Evolutionary conservation across 306 rosid genomes (phyloP).

Genomic region (Morella rubra): DNA sequence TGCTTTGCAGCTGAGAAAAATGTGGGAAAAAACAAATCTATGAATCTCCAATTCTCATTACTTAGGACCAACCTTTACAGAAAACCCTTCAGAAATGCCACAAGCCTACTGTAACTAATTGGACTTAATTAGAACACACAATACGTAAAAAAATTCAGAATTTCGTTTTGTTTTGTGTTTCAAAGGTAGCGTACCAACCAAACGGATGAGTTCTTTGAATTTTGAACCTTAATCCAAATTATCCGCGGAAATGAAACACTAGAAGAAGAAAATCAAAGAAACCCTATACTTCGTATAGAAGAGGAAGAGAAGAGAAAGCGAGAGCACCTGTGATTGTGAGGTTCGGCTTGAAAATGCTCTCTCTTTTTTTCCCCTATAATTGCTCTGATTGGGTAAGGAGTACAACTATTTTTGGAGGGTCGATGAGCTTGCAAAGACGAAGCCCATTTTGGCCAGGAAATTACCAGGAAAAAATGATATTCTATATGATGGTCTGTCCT

Average conservation of each 20-base stretch:
- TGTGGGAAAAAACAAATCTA: neutral
- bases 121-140: neutral
- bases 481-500: neutral
- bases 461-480: neutral
- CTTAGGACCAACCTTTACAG: conserved; percentile 2
- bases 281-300: conserved; percentile 24
- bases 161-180: neutral
- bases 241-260: neutral
- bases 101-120: neutral
- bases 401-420: conserved; percentile 29
- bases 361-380: neutral
- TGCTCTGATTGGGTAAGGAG: conserved; percentile 10
- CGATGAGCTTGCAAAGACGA: conserved; percentile 35
- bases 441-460: neutral
- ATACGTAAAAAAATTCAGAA: neutral
- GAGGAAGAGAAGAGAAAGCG: conserved; percentile 2
- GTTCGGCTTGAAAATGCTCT: conserved; percentile 19
- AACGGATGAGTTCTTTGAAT: conserved; percentile 3
- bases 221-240: conserved; percentile 16
- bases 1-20: conserved; percentile 29
- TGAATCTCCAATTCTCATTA: conserved; percentile 25
- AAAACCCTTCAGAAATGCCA: neutral
- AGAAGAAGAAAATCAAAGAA: neutral
- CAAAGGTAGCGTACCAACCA: neutral
- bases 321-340: conserved; percentile 44